Evolutionary conservation across 177 flowering plant species (phyloP).

Genomic region (Telopea speciosissima): DNA sequence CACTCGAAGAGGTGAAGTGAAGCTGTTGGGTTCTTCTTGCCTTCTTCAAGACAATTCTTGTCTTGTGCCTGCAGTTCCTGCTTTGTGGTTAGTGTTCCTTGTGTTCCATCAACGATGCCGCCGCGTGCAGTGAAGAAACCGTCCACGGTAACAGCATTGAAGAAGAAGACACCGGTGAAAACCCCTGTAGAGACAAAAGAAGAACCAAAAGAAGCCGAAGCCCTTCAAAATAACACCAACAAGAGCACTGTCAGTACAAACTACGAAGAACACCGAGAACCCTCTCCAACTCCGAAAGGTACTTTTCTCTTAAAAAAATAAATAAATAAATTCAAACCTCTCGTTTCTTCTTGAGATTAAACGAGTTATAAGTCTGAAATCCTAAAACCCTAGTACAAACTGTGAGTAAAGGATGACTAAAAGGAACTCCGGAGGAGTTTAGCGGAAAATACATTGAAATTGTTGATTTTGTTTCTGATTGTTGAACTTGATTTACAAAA

Average conservation of each 20-base stretch:
- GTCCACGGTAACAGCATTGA: constrained; percentile 11
- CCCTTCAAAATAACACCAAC: not conserved
- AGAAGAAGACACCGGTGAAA: constrained; percentile 14
- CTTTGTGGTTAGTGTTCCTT: not conserved
- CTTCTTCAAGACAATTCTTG: too few relatives aligned
- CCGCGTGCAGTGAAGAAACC: constrained; percentile 18
- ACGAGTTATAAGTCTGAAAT: not conserved
- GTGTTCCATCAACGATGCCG: constrained; percentile 12
- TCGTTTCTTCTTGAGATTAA: not conserved
- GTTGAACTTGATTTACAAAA: not conserved
- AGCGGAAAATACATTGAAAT: not conserved
- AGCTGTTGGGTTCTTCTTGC: too few relatives aligned
- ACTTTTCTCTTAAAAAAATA: too few relatives aligned
- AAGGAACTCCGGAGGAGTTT: too few relatives aligned
- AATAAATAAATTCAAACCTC: too few relatives aligned
- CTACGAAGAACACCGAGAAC: constrained; percentile 9
- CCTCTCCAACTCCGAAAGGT: constrained; percentile 15
- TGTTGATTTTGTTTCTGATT: not conserved
- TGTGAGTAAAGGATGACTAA: not conserved
- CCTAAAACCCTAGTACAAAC: not conserved
- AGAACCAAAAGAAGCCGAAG: constrained; percentile 6
- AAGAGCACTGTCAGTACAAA: too few relatives aligned
- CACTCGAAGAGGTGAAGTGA: too few relatives aligned
- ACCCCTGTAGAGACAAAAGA: not conserved
- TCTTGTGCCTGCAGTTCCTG: not conserved